These are phyloP conservation scores for Aegilops speltoides DNA, from an alignment of 176 grass and related monocot species.

Conservation along the genomic window DNA sequence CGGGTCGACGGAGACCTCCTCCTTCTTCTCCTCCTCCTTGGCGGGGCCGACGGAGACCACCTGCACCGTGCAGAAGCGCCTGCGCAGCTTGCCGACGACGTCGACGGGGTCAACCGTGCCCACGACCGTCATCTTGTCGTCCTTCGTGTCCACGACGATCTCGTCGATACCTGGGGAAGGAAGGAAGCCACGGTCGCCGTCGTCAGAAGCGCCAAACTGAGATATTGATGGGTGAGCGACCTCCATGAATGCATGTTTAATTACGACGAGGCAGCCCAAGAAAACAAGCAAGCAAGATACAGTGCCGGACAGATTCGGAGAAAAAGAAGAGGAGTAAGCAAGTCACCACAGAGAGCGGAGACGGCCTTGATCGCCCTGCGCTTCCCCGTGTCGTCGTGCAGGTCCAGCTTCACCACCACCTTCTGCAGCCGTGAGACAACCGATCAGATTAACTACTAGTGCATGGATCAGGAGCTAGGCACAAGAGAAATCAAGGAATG, in stretches of 20 bases:
- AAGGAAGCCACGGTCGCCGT: not conserved
- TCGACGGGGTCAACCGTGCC: not conserved
- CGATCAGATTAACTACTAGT: not conserved
- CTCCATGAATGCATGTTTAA: no score
- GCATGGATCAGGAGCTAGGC: no score
- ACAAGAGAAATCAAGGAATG: no score
- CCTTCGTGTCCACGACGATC: not conserved
- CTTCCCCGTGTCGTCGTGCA: no score
- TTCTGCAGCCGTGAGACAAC: no score
- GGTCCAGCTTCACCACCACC: no score
- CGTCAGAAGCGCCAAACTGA: no score
- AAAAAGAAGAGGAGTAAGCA: not conserved
- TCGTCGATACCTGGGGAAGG: not conserved
- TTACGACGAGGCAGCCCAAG: not conserved
- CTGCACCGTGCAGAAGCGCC: not conserved
- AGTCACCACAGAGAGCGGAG: slow-evolving; percentile 50
- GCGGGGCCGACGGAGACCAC: slow-evolving; percentile 55
- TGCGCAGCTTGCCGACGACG: slow-evolving; percentile 35
- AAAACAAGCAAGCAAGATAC: no score
- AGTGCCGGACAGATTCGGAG: no score
- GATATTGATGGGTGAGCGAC: no score
- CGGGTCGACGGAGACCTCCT: not conserved
- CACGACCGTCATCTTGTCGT: not conserved
- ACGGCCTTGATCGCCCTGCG: not conserved
- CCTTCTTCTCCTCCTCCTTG: slow-evolving; percentile 25